phyloP scores from a whole-genome alignment of 2,329 filamentous ascomycete genomes.

The Calcarisporium arbuscula region DNA sequence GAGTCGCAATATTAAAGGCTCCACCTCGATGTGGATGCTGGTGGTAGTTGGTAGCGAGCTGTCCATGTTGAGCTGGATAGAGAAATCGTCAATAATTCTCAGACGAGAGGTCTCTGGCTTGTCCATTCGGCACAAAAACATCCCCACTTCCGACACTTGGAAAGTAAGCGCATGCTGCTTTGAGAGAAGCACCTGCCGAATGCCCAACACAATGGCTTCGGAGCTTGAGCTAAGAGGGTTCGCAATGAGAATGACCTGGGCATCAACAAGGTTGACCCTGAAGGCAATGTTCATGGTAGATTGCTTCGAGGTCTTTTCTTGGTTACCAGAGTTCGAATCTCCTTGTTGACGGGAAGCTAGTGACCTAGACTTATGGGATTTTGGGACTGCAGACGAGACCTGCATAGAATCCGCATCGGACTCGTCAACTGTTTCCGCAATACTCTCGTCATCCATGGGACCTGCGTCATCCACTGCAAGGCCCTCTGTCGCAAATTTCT shows the following conservation, averaged over 20 bases:
- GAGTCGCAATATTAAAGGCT: conserved; percentile 83
- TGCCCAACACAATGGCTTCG: conserved; percentile 91
- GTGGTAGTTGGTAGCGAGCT: conserved; percentile 55
- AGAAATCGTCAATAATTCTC: conserved; percentile 95
- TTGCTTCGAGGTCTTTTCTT: conserved; percentile 11
- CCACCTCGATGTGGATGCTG: conserved; percentile 79
- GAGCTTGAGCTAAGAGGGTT: conserved; percentile 86
- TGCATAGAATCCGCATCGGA: conserved; percentile 55
- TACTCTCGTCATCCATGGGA: conserved; percentile 44
- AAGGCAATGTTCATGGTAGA: conserved; percentile 70
- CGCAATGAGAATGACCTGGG: conserved; percentile 92
- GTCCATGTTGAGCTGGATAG: conserved; percentile 83
- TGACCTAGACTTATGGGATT: conserved; percentile 13
- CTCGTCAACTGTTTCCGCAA: conserved; percentile 50
- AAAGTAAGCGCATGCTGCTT: conserved; percentile 92
- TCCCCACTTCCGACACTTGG: conserved; percentile 88
- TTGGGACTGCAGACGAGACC: conserved; percentile 30
- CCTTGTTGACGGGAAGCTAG: conserved; percentile 20
- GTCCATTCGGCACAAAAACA: conserved; percentile 99
- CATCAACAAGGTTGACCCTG: conserved; percentile 89
- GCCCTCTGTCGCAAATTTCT: conserved; percentile 72
- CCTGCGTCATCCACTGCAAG: conserved; percentile 53
- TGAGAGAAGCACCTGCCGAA: conserved; percentile 86
- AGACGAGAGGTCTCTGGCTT: conserved; percentile 86
- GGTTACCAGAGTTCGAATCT: conserved; percentile 11